Evolutionary conservation across 2,329 filamentous ascomycete genomes (phyloP).

Genomic region (Akanthomyces dipterigenus): DNA sequence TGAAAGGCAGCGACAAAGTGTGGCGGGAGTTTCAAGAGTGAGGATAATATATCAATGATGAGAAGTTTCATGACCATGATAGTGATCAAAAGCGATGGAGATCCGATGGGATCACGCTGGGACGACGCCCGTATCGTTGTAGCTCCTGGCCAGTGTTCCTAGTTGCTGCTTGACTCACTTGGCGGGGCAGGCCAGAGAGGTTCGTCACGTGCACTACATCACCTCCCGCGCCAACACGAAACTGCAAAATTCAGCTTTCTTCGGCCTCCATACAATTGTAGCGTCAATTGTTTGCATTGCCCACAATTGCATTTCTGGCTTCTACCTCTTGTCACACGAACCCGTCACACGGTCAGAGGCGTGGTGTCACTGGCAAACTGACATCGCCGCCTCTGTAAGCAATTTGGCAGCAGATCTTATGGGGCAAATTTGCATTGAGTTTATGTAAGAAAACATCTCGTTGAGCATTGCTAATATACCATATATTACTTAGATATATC

Average conservation of each 20-base stretch:
- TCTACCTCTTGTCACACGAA: not conserved
- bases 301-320: not conserved
- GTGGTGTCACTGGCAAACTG: not conserved
- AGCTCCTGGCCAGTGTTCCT: conserved; percentile 11
- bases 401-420: not conserved
- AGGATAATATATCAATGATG: not conserved
- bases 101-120: conserved; percentile 21
- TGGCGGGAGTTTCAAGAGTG: not conserved
- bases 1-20: not conserved
- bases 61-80: not conserved
- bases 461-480: conserved; percentile 18
- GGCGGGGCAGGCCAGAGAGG: conserved; percentile 12
- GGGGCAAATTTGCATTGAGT: not conserved
- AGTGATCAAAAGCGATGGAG: conserved; percentile 1
- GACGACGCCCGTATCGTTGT: conserved; percentile 22
- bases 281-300: not conserved
- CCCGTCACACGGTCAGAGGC: not conserved
- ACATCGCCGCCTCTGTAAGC: not conserved
- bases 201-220: conserved; percentile 9
- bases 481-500: conserved; percentile 29
- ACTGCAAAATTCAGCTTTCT: not conserved
- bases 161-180: conserved; percentile 16
- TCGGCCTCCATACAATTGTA: not conserved
- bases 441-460: not conserved
- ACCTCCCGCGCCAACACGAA: not conserved